Percentiles rank a stretch among this genome's conserved stretches.
phyloP scores from a whole-genome alignment of 805 yeast genomes.

The Starmerella ratchasimensis region DNA sequence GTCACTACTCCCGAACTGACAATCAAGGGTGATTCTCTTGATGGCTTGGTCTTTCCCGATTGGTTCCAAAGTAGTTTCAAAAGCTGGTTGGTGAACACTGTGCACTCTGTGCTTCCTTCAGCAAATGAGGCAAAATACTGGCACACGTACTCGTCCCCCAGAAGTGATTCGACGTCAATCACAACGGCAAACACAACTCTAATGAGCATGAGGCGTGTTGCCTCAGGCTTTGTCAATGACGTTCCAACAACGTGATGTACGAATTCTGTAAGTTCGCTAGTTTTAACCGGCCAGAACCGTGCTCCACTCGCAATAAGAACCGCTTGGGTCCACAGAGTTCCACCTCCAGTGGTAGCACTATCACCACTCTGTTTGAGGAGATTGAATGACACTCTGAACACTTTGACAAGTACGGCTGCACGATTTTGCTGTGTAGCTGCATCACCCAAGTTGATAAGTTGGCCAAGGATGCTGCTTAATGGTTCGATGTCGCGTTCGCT shows the following conservation, averaged over 20 bases:
- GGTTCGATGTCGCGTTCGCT: slow-evolving; percentile 1
- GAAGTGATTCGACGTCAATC: neutral
- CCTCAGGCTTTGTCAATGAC: neutral
- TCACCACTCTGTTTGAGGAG: neutral
- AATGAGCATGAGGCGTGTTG: neutral
- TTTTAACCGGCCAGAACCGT: neutral
- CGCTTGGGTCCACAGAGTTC: slow-evolving; percentile 1
- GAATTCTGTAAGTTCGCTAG: neutral
- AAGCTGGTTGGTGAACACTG: neutral
- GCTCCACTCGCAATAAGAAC: neutral
- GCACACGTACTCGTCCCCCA: neutral
- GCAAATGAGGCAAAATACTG: neutral
- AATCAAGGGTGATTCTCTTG: too few relatives aligned
- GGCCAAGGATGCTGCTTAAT: slow-evolving; percentile 7
- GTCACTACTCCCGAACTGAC: too few relatives aligned
- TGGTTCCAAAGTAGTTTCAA: slow-evolving; percentile 1
- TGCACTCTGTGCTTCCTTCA: neutral
- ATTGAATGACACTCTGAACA: neutral
- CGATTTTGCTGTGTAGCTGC: slow-evolving; percentile 2
- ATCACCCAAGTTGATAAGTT: slow-evolving; percentile 6
- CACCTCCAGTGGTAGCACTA: too few relatives aligned
- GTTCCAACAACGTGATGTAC: neutral
- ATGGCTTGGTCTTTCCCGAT: too few relatives aligned
- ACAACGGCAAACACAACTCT: neutral
- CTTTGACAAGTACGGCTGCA: neutral